Base-by-base conservation (phyloP, 352 stramenopile genomes). In the Phytopythium oedochilum region DNA sequence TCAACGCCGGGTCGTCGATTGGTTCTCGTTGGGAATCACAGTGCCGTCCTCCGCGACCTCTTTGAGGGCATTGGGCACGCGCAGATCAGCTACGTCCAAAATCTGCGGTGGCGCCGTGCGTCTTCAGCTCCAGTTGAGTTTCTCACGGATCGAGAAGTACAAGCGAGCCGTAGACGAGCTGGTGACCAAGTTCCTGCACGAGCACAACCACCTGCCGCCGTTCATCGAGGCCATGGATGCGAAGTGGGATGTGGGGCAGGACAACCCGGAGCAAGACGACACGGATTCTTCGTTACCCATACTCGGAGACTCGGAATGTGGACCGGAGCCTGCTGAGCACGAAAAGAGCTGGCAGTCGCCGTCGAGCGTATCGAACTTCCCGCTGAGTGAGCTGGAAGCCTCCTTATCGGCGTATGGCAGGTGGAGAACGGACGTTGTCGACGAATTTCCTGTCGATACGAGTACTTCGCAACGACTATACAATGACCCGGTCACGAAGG, bases 131-230 rank as follows among this genome's bases (percentile, higher is more conserved):
- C 80, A 90, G 32, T 48, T 90, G 15, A 75, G 61, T 34, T 89
- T 78, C 54, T 89, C 80, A 0, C 68, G 73, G 7, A 40, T 90
- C 2, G 78, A 89, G 53, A 71, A 72, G 31, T 74, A 65, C 57
- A 88, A 87, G 47, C 71, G 75, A 12, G 54, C 70, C 6, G 59
- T 90, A 12, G 80, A 90, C 43, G 80, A 88, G 25, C 59, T 89
- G 1, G 74, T 89, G 36, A 63, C 42, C 1, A 82, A 74, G 66
- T 83, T 75, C 48, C 38, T 83, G 3, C 60, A 85, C 22, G 76
- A 83, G 15, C 53, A 80, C 65, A 75, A 67, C 28, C 55, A 84
- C 15, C 60, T 90, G 6, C 79, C 79, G n/a, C 51, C 61, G 2
- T 89, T 86, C 46, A 83, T 89, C 18, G 74, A 88, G 38, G 47